Percentiles rank a stretch among this genome's conserved stretches.
Evolutionary conservation across 768 basidiomycete genomes (phyloP).

Genomic region (Hypholoma fasciculare): DNA sequence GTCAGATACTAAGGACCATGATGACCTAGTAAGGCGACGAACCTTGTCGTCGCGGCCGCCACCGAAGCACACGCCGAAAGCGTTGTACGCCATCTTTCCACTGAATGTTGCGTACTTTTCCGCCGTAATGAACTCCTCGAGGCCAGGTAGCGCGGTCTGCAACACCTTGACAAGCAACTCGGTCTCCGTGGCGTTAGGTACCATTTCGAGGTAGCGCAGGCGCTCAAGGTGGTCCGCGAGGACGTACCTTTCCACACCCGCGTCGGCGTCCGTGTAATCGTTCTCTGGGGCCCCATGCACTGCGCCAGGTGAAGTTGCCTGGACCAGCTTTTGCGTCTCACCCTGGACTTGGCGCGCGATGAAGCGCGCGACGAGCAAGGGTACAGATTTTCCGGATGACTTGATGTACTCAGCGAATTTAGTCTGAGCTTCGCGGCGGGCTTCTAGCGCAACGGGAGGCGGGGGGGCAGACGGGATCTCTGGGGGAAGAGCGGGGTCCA

Average conservation of each 20-base stretch:
- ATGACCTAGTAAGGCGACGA: slow-evolving; percentile 12
- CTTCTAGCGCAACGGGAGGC: slow-evolving; percentile 33
- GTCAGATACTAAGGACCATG: background rate
- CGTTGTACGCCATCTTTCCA: slow-evolving; percentile 77
- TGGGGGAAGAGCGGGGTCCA: slow-evolving; percentile 59
- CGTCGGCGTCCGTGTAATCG: slow-evolving; percentile 49
- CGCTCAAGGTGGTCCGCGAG: slow-evolving; percentile 80
- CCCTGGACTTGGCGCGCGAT: slow-evolving; percentile 69
- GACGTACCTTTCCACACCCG: slow-evolving; percentile 47
- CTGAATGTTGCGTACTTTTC: slow-evolving; percentile 60
- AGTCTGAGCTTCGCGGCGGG: slow-evolving; percentile 58
- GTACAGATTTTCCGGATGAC: slow-evolving; percentile 35
- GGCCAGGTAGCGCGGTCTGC: slow-evolving; percentile 61
- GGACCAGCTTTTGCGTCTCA: slow-evolving; percentile 60
- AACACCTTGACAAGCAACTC: slow-evolving; percentile 55
- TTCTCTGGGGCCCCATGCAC: slow-evolving; percentile 21
- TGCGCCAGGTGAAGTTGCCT: slow-evolving; percentile 18
- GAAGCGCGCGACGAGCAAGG: slow-evolving; percentile 68
- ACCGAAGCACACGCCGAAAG: slow-evolving; percentile 68
- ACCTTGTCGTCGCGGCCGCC: slow-evolving; percentile 76
- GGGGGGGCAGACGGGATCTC: slow-evolving; percentile 31
- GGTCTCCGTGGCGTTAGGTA: slow-evolving; percentile 47
- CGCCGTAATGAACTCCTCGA: slow-evolving; percentile 69
- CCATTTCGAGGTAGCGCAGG: slow-evolving; percentile 64
- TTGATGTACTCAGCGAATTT: slow-evolving; percentile 58